Evolutionary conservation across 139 green algal genomes (phyloP), one percentile per base, ranked within the genome.

Genomic region (Asterochloris sp.): DNA sequence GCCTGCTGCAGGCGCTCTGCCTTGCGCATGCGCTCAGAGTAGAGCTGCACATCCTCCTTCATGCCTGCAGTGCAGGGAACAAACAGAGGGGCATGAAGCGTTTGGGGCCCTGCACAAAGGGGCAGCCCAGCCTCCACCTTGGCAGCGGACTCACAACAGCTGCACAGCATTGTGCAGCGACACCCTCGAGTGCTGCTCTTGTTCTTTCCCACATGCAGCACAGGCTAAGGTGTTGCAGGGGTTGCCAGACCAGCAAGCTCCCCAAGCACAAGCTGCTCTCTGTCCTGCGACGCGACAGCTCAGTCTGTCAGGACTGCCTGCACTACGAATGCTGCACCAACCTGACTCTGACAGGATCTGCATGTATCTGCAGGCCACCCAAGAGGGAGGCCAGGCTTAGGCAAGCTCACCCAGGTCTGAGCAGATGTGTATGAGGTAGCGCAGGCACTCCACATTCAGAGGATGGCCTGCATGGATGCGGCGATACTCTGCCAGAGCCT

Each of bases 341-440:
- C 6, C 38, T 54, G 38, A 54, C 4, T 54, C 38, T 54, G 38
- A 6, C 4, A 54, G 38, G 4, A 54, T 54, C 4, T 54, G 38
- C 38, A 54, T 6, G 2, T 6, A 54, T 10, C 4, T 10, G 4
- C 38, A 54, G 38, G 38, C 38, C 38, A 54, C 38, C 6, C 2
- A 54, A 54, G 4, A 54, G 38, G 38, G 38, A 54, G 38, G 38
- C 38, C 38, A 54, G 38, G 38, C 38, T 54, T 54, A 0, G 6
- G 15, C 8, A 67, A 47, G 76, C 38, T 67, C 68, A 74, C 92
- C 91, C 74, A 96, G 87, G 81, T 96, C 91, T 10, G 86, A 90
- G 86, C 92, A 96, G 27, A 98, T 86, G 80, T 94, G 88, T 69
- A 94, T 88, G 17, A 98, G 87, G 89, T 97, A 97, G 68, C 92